Conservation (phyloP, 345 rosid genomes). For the Arabidopsis suecica region DNA sequence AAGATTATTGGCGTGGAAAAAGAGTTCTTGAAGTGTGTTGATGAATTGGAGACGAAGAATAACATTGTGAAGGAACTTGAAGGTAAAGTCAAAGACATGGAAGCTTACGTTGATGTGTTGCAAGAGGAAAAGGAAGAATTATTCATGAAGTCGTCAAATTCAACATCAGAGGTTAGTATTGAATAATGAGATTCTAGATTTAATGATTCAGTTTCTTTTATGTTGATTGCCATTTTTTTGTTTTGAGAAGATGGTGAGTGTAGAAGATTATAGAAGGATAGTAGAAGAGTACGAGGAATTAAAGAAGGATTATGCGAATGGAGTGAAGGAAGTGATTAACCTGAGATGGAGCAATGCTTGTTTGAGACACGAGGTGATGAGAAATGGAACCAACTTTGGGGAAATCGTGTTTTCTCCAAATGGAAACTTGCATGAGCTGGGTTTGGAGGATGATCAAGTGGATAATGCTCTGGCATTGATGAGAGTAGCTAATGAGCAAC, state of each 20-base stretch:
- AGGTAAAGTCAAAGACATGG: slow-evolving; percentile 49
- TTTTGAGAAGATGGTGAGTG: slow-evolving; percentile 39
- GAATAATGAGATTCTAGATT: not conserved
- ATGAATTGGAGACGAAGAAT: slow-evolving; percentile 44
- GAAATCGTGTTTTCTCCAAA: slow-evolving; percentile 42
- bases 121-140: slow-evolving; percentile 55
- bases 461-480: slow-evolving; percentile 38
- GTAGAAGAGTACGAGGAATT: slow-evolving; percentile 55
- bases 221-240: not conserved
- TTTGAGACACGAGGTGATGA: slow-evolving; percentile 65
- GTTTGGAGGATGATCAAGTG: slow-evolving; percentile 36
- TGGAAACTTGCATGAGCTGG: slow-evolving; percentile 40
- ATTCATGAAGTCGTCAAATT: slow-evolving; percentile 33
- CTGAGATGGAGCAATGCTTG: slow-evolving; percentile 81
- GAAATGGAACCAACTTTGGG: slow-evolving; percentile 37
- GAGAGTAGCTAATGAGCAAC: slow-evolving; percentile 26
- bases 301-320: slow-evolving; percentile 52
- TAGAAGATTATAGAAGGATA: slow-evolving; percentile 53
- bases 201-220: not conserved
- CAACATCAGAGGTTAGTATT: slow-evolving; percentile 50
- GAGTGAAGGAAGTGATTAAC: slow-evolving; percentile 57
- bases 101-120: slow-evolving; percentile 36
- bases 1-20: slow-evolving; percentile 48
- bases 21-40: slow-evolving; percentile 44
- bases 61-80: slow-evolving; percentile 48